Conservation (phyloP, 75 land plant species). For the Picea sitchensis region DNA sequence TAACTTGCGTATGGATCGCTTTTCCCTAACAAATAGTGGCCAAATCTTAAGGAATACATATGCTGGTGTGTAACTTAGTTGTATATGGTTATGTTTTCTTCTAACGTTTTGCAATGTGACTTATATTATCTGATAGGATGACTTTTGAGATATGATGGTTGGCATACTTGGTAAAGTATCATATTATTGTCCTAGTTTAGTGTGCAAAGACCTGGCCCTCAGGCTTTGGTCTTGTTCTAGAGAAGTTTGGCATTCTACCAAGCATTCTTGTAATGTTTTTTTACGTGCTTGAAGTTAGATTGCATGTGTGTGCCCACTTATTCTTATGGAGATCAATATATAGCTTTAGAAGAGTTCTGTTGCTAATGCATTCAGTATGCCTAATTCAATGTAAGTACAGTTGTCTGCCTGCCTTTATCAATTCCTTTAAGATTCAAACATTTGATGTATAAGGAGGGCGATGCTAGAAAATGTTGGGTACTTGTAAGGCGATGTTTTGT, state of each 20-base stretch:
- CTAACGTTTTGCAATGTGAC: not conserved
- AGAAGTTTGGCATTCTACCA: not conserved
- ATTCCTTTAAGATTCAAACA: too few relatives aligned
- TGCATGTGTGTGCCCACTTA: not conserved
- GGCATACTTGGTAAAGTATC: not conserved
- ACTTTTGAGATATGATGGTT: not conserved
- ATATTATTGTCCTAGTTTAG: not conserved
- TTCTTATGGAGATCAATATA: not conserved
- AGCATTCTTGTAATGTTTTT: not conserved
- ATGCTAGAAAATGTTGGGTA: not conserved
- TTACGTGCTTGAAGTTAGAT: not conserved
- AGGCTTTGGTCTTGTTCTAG: constrained; percentile 8
- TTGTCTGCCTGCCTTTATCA: not conserved
- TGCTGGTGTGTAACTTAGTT: not conserved
- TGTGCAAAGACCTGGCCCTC: not conserved
- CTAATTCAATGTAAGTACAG: not conserved
- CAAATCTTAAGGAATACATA: not conserved
- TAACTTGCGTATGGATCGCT: not conserved
- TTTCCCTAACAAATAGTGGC: not conserved
- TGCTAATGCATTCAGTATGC: not conserved
- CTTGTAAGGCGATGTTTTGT: not conserved
- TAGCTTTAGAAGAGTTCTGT: not conserved
- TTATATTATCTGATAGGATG: not conserved
- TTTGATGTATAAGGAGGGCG: not conserved
- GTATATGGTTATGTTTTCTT: not conserved